A percentile compares a stretch with the other conserved stretches of the same genome.
phyloP scores from a whole-genome alignment of 805 yeast genomes.

The Zygoascus tannicola region DNA sequence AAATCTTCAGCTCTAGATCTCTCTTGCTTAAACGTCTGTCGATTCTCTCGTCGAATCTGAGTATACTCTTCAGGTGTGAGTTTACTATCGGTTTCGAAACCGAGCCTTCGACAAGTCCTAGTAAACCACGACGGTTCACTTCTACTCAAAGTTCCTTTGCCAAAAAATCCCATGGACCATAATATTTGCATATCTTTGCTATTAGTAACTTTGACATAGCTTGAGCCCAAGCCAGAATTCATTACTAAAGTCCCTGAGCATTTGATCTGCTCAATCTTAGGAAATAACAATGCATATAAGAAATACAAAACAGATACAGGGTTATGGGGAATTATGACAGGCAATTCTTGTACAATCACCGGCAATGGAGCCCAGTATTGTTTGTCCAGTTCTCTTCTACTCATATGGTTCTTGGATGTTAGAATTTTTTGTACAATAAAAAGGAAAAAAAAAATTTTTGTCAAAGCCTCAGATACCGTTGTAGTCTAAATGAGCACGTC shows the following conservation, averaged over 20 bases:
- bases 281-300: constrained; percentile 23
- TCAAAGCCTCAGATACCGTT: constrained; percentile 76
- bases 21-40: constrained; percentile 61
- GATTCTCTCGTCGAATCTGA: constrained; percentile 55
- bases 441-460: constrained; percentile 10
- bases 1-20: constrained; percentile 51
- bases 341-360: constrained; percentile 39
- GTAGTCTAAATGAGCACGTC: constrained; percentile 67
- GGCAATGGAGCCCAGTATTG: constrained; percentile 45
- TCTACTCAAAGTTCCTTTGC: constrained; percentile 81
- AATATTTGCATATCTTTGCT: constrained; percentile 42
- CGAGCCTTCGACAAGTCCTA: constrained; percentile 52
- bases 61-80: constrained; percentile 66
- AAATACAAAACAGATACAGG: constrained; percentile 56
- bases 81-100: constrained; percentile 32
- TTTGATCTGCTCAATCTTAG: constrained; percentile 11
- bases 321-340: constrained; percentile 51
- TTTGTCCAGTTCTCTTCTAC: constrained; percentile 11
- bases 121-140: constrained; percentile 86
- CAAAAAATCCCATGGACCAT: constrained; percentile 87
- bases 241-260: constrained; percentile 16
- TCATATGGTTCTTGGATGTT: constrained; percentile 9
- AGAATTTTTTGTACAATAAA: neutral
- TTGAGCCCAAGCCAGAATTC: constrained; percentile 6
- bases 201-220: constrained; percentile 29